phyloP scores from a whole-genome alignment of 768 basidiomycete genomes.

The Aureoboletus auriporus region DNA sequence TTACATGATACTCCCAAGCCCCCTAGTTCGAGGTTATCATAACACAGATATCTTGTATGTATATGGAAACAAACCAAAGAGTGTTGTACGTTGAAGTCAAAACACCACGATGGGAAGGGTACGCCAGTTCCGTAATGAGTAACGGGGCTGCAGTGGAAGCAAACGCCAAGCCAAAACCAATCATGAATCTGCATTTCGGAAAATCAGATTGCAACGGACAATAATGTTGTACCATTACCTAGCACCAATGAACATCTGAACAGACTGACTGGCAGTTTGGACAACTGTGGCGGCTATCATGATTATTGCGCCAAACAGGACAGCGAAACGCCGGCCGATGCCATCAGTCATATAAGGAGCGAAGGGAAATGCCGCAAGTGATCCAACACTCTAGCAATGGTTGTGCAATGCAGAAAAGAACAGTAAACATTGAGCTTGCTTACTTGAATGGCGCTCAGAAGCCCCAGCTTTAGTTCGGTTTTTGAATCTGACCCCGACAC shows the following conservation, averaged over 20 bases:
- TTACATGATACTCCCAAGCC: conserved; percentile 33
- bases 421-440: not conserved
- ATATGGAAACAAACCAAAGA: conserved; percentile 34
- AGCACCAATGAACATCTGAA: conserved; percentile 44
- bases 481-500: not conserved
- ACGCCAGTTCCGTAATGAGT: conserved; percentile 48
- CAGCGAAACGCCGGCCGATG: conserved; percentile 27
- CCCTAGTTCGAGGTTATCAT: conserved; percentile 12
- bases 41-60: not conserved
- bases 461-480: not conserved
- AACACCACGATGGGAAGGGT: conserved; percentile 44
- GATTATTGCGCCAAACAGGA: conserved; percentile 33
- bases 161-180: conserved; percentile 43
- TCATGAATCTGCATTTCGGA: conserved; percentile 23
- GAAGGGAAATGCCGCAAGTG: conserved; percentile 28
- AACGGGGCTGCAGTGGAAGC: conserved; percentile 43
- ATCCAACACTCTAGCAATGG: conserved; percentile 34
- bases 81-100: conserved; percentile 41
- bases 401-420: not conserved
- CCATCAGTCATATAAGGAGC: too few species aligned
- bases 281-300: conserved; percentile 38
- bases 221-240: conserved; percentile 21
- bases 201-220: not conserved
- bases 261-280: conserved; percentile 35
- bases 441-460: conserved; percentile 1